Conservation (phyloP, 352 stramenopile genomes). For the Phytophthora brassicae region DNA sequence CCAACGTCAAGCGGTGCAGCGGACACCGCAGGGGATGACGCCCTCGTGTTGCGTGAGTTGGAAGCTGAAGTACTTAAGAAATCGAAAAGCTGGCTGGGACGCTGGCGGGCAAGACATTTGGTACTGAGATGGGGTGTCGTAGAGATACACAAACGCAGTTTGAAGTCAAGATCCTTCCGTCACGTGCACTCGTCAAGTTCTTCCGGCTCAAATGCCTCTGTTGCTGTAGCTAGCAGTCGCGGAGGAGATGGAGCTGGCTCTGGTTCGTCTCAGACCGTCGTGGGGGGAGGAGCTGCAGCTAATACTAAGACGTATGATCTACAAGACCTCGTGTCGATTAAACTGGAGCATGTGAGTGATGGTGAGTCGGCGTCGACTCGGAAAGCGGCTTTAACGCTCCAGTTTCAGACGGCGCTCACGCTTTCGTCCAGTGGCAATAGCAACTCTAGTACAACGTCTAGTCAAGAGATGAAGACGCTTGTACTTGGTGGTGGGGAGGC, state of each 20-base stretch:
- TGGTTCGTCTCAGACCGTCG: constrained; percentile 4
- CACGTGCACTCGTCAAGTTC: constrained; percentile 23
- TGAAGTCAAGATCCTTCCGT: constrained; percentile 31
- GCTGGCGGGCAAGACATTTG: constrained; percentile 51
- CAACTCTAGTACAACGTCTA: constrained; percentile 18
- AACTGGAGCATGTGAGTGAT: constrained; percentile 57
- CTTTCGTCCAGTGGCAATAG: constrained; percentile 22
- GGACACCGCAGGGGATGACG: constrained; percentile 12
- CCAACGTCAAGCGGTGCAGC: constrained; percentile 13
- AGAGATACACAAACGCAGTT: constrained; percentile 51
- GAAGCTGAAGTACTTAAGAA: constrained; percentile 62
- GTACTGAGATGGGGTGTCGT: constrained; percentile 55
- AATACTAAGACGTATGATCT: constrained; percentile 45
- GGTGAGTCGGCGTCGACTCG: constrained; percentile 30
- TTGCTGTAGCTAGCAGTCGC: constrained; percentile 8
- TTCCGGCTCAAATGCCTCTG: constrained; percentile 3
- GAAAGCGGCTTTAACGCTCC: constrained; percentile 52
- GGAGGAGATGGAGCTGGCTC: constrained; percentile 8
- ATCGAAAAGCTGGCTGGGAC: constrained; percentile 63
- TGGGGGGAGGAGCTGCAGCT: not conserved
- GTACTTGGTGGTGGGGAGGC: constrained; percentile 48
- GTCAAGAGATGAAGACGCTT: constrained; percentile 53
- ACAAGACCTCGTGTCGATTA: constrained; percentile 45
- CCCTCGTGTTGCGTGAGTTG: constrained; percentile 44
- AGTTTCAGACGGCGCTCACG: constrained; percentile 46